phyloP scores from a whole-genome alignment of 2,329 filamentous ascomycete species.

The Fusarium sp. region DNA sequence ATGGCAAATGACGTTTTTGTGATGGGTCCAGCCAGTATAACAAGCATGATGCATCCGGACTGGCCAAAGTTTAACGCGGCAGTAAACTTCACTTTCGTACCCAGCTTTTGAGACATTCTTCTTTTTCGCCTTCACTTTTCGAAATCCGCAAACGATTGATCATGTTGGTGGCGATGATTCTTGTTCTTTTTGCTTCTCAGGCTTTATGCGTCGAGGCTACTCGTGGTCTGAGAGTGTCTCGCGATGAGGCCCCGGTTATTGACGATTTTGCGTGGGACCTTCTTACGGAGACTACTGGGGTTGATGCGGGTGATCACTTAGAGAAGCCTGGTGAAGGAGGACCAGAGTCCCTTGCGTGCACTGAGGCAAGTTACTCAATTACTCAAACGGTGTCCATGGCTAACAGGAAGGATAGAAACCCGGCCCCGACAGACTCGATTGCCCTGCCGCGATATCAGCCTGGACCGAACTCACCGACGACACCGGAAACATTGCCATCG shows the following conservation, averaged over 20 bases:
- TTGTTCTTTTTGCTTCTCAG: not conserved
- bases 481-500: slow-evolving; percentile 11
- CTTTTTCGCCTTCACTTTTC: not conserved
- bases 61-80: not conserved
- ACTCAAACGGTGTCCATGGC: not conserved
- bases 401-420: slow-evolving; percentile 12
- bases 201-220: not conserved
- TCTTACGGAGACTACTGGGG: not conserved
- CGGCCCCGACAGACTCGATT: slow-evolving; percentile 32
- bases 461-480: slow-evolving; percentile 21
- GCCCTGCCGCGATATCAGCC: slow-evolving; percentile 29
- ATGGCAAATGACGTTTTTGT: not conserved
- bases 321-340: not conserved
- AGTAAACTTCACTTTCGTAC: not conserved
- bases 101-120: not conserved
- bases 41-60: not conserved
- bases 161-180: not conserved
- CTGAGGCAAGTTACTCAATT: not conserved
- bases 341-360: not conserved
- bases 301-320: not conserved
- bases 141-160: not conserved
- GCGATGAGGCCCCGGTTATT: not conserved
- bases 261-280: not conserved
- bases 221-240: not conserved
- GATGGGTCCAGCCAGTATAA: not conserved